Percentiles rank a stretch among this genome's conserved stretches.
These are phyloP conservation scores for Globisporangium paroecandrum DNA, from an alignment of 352 stramenopile species.

Conservation along the genomic window DNA sequence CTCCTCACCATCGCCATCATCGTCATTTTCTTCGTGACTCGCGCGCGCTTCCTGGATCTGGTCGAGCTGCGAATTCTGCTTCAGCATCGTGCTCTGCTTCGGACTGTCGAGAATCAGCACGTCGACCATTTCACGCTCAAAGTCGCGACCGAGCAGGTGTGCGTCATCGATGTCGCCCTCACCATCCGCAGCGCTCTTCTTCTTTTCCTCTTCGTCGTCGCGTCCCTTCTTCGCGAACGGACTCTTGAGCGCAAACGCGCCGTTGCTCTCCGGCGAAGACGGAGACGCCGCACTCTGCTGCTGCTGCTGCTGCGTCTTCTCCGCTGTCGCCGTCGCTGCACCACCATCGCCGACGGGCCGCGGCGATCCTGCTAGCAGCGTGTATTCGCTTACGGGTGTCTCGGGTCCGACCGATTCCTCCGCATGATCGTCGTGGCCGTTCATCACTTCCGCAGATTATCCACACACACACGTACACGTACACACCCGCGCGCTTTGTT, in stretches of 20 bases:
- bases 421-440: background rate
- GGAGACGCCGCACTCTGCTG: background rate
- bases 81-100: background rate
- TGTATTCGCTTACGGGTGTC: slow-evolving; percentile 20
- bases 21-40: background rate
- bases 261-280: background rate
- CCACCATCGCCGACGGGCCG: background rate
- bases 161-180: slow-evolving; percentile 21
- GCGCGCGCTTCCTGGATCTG: slow-evolving; percentile 20
- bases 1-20: background rate
- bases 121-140: slow-evolving; percentile 18
- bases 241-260: slow-evolving; percentile 13
- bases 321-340: background rate
- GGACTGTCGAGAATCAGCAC: slow-evolving; percentile 22
- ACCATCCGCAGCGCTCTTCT: background rate
- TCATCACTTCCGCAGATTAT: slow-evolving; percentile 3
- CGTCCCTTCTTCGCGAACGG: slow-evolving; percentile 4
- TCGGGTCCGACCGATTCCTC: slow-evolving; percentile 2
- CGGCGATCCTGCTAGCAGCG: slow-evolving; percentile 17
- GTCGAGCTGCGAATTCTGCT: slow-evolving; percentile 17
- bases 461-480: too few relatives aligned
- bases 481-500: slow-evolving; percentile 4
- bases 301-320: background rate
- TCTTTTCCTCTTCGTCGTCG: background rate
- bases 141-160: slow-evolving; percentile 12